Base-by-base conservation (phyloP, 805 yeast genomes). In the Candida cerambycidarum region DNA sequence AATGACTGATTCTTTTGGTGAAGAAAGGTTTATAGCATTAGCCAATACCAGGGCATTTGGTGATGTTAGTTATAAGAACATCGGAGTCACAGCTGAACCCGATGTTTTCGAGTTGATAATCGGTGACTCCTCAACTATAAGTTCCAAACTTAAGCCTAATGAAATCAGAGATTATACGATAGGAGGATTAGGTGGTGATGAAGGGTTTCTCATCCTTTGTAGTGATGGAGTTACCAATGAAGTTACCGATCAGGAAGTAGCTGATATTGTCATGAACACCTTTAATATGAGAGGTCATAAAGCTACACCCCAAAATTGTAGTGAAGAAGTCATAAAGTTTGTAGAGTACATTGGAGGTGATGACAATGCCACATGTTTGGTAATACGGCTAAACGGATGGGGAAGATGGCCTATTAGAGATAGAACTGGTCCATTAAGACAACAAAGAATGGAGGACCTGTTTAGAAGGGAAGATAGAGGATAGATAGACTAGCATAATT, bases 11-110 rank as follows among this genome's bases (percentile, higher is more conserved):
- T 84, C 97, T 3, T 92, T 90, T 68, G 99, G 99, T 5, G 95
- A 89, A 56, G 88, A 85, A 56, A 61, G 98, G 44, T 90, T 83
- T 54, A 78, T 85, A 28, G 76, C 81, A 49, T 83, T 82, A 57
- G 96, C 97, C 16, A 93, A 93, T 57, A 93, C 99, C 1, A 75
- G 99, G 50, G 75, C 97, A 1, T 93, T 93, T 73, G 99, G 99
- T 31, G 99, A 93, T 63, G 56, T 82, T 12, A 69, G 74, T 18
- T 95, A 82, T 41, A 93, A 93, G 62, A 73, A 83, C 28, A 78
- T 80, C 58, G 99, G 99, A 0, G 80, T 93, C 1, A 74, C 90
- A 0, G 88, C 97, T 11, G 98, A 93, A 65, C 99, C 99, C 0
- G 97, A 93, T 48, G 72, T 93, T 37, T 68, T 73, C 14, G 85